Conservation (phyloP, 176 grass and related monocot genomes). For the Carex myosuroides region DNA sequence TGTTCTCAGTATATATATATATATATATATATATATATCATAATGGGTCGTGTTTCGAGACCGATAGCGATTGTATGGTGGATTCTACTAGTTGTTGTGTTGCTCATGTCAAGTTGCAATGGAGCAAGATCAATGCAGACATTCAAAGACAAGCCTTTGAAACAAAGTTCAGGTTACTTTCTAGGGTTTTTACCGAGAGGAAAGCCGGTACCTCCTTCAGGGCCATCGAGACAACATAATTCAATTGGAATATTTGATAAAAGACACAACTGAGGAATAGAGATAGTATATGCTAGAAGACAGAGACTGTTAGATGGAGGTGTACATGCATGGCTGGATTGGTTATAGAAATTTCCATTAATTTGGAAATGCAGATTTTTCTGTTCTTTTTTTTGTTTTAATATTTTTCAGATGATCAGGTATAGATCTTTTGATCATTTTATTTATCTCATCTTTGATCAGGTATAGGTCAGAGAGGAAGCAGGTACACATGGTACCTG, state of each 20-base stretch:
- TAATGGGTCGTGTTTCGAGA: slow-evolving; percentile 1
- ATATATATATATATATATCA: not conserved
- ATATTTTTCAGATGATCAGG: slow-evolving; percentile 9
- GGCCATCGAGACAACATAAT: slow-evolving; percentile 74
- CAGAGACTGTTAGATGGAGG: slow-evolving; percentile 9
- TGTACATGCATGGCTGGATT: slow-evolving; percentile 21
- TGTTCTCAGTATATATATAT: not conserved
- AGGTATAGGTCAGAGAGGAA: not conserved
- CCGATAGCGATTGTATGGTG: not conserved
- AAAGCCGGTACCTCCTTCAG: slow-evolving; percentile 42
- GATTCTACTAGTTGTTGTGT: slow-evolving; percentile 26
- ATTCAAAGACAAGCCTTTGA: slow-evolving; percentile 44
- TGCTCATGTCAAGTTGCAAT: slow-evolving; percentile 31
- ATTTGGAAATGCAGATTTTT: not conserved
- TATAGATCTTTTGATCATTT: slow-evolving; percentile 16
- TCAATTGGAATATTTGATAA: slow-evolving; percentile 50
- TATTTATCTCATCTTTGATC: slow-evolving; percentile 1
- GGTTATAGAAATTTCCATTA: slow-evolving; percentile 14
- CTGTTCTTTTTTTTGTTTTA: not conserved
- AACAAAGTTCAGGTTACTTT: slow-evolving; percentile 36
- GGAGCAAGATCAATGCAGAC: slow-evolving; percentile 58
- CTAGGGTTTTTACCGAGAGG: slow-evolving; percentile 55
- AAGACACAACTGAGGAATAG: slow-evolving; percentile 10
- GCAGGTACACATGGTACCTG: slow-evolving; percentile 5
- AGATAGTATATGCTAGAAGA: slow-evolving; percentile 10